Percentiles rank a stretch among this genome's conserved stretches.
Evolutionary conservation across 2,329 filamentous ascomycete species (phyloP).

Genomic region (Pseudogymnoascus sp.): DNA sequence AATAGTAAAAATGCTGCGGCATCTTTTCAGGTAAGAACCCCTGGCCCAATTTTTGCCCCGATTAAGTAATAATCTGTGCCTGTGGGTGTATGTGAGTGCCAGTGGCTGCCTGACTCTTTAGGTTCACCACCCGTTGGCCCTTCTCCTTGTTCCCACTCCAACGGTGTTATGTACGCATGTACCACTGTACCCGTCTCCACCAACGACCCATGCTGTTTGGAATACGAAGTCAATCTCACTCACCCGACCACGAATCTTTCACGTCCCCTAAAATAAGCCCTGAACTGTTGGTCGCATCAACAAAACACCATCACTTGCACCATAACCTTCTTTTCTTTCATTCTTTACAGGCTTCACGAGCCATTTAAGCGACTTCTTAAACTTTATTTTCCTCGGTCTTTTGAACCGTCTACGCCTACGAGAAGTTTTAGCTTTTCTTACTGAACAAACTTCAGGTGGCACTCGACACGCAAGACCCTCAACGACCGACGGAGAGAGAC

Average conservation of each 20-base stretch:
- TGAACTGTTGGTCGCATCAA: background rate
- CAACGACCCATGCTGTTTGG: background rate
- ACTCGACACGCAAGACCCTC: background rate
- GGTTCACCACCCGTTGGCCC: background rate
- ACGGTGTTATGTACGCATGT: background rate
- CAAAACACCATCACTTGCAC: background rate
- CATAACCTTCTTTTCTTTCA: background rate
- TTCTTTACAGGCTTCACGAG: background rate
- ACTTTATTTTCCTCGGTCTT: background rate
- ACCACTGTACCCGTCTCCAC: background rate
- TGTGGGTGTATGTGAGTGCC: background rate
- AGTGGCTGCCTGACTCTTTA: background rate
- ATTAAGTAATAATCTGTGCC: background rate
- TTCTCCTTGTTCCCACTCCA: background rate
- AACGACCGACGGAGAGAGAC: background rate
- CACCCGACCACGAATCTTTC: conserved; percentile 1
- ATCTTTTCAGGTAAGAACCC: background rate
- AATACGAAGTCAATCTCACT: conserved; percentile 7
- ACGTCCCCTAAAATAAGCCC: background rate
- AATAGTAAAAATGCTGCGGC: background rate
- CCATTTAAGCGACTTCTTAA: background rate
- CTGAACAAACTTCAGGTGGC: background rate
- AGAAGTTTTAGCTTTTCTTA: background rate
- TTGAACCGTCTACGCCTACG: background rate
- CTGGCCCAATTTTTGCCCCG: background rate